Base-by-base conservation (phyloP, 176 grass and related monocot species). In the Aegilops longissima region DNA sequence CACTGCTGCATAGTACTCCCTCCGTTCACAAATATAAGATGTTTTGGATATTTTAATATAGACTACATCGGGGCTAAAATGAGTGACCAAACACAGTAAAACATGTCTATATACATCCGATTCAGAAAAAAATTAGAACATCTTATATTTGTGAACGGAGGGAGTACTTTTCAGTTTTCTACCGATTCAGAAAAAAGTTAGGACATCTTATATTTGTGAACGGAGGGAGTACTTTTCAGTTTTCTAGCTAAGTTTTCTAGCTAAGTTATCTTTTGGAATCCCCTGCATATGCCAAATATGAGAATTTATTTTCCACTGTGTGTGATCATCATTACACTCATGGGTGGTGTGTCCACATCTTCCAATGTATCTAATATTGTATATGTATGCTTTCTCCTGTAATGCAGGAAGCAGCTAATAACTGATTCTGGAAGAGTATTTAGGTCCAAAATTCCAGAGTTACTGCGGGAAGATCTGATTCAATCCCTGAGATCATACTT, bases 371-470 rank as follows among this genome's bases (percentile, higher is more conserved):
- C 73, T 89, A 20, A 92, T 35, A 80, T 49, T 86, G 23, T 81
- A 47, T 74, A 25, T 78, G 38, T 74, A 25, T 40, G 73, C 27
- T 64, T 69, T 82, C 63, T 49, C 29, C 9, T 90, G 78, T 74
- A 84, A 79, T 93, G 90, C 97, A 99, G 94, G 86, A 86, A 87
- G 38, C 82, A 89, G 61, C 73, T 99, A 82, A 87, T 79, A 78
- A 89, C 17, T 61, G 91, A 90, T 86, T 88, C 94, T 31, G 92
- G 65, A 72, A 95, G 34, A 72, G 83, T n/a, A 27, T 94, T 97
- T 85, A 91, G 80, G 75, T 45, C 73, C 33, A 90, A 90, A 80
- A 45, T 99, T 93, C 94, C 97, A 0, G 85, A 86, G 20, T 90
- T 78, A 23, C 39, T 99, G 38, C 85, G 40, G 72, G 90, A 83